Base-by-base conservation (phyloP, 306 rosid species). In the Urtica urens region DNA sequence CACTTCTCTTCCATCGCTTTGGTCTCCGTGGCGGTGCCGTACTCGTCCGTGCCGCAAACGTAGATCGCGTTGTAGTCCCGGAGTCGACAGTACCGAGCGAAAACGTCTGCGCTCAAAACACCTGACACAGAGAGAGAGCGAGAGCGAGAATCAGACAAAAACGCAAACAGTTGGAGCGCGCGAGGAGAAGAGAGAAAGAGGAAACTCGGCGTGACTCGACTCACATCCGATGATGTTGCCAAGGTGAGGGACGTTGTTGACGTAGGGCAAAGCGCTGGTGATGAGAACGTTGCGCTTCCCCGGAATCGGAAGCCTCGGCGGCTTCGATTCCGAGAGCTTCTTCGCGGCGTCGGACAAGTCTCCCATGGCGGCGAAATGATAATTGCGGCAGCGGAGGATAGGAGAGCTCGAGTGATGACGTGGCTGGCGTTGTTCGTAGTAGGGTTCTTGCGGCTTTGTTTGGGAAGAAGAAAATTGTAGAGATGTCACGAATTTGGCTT, bases 201-300 rank as follows among this genome's bases (percentile, higher is more conserved):
- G 4, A 4, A 28, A n/a, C n/a, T 28, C 10, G 33, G 33, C 10
- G 4, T 28, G 55, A 18, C 43, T 42, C 5, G n/a, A n/a, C 18
- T 43, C 11, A 82, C 97, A 66, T 47, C 95, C 97, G 29, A 84
- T 90, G 65, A 90, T 84, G 60, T 90, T 90, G 49, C 97, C 94
- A 21, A 90, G 99, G 53, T 90, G 95, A 62, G 94, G 99, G 1
- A 84, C 95, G 75, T 90, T 90, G 55, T 90, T 90, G 76, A 90
- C 95, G 57, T 90, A 84, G 9, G 99, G 99, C 55, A 90, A 60
- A 26, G 99, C 99, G 33, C 99, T 85, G 49, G 99, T 90, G 66
- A 90, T 81, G 74, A 90, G 95, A 54, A 90, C 53, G 66, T 90
- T 90, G 57, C 95, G 82, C 67, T 78, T 70, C 5, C 94, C 95